These are phyloP conservation scores for Aspergillus sergii DNA, from an alignment of 2,329 filamentous ascomycete species.

Conservation along the genomic window DNA sequence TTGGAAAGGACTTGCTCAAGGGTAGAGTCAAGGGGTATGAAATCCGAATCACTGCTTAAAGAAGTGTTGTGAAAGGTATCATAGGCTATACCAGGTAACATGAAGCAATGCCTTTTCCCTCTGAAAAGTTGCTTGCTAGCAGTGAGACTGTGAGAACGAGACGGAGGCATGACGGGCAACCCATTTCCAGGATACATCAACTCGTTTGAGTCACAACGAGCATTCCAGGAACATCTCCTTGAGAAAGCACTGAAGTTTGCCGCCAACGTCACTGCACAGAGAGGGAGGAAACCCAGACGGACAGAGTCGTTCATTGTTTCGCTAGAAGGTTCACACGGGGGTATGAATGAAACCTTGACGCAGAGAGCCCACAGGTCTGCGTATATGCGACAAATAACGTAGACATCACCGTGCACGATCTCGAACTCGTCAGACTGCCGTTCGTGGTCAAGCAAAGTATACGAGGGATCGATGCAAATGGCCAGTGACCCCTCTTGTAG, in stretches of 20 bases:
- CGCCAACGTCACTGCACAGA: constrained; percentile 36
- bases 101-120: constrained; percentile 10
- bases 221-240: constrained; percentile 20
- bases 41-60: constrained; percentile 19
- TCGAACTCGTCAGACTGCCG: constrained; percentile 30
- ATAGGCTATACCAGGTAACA: constrained; percentile 21
- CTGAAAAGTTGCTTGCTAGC: constrained; percentile 27
- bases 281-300: constrained; percentile 33
- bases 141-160: constrained; percentile 28
- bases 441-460: constrained; percentile 22
- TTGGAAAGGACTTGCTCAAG: constrained; percentile 22
- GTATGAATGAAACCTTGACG: constrained; percentile 26
- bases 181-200: constrained; percentile 28
- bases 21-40: constrained; percentile 25
- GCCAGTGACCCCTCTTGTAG: constrained; percentile 36
- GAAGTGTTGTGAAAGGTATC: constrained; percentile 20
- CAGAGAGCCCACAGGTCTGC: constrained; percentile 40
- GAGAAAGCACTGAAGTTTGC: constrained; percentile 33
- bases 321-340: constrained; percentile 2
- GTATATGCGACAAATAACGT: constrained; percentile 34
- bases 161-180: constrained; percentile 28
- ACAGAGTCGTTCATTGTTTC: constrained; percentile 7
- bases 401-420: constrained; percentile 31
- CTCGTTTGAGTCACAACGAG: background rate
- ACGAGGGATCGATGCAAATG: constrained; percentile 28